Evolutionary conservation across 805 yeast species (phyloP).

Genomic region (Naumovozyma baii): DNA sequence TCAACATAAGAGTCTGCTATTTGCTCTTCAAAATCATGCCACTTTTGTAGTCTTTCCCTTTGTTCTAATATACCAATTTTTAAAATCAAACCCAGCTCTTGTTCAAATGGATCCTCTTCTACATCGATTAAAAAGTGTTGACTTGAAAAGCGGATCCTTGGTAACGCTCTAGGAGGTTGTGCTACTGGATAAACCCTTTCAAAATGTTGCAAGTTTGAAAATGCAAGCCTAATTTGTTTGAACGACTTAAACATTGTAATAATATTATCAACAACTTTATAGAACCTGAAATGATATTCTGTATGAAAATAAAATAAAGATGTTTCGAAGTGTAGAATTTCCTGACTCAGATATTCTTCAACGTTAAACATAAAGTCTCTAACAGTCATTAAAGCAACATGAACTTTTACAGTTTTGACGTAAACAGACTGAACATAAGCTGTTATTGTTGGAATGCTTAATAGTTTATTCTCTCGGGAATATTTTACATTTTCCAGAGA

Average conservation of each 20-base stretch:
- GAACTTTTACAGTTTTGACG: slow-evolving; percentile 12
- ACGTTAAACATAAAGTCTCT: slow-evolving; percentile 10
- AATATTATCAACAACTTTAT: slow-evolving; percentile 42
- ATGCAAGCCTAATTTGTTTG: slow-evolving; percentile 37
- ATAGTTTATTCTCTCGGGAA: not conserved
- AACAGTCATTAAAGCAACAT: slow-evolving; percentile 16
- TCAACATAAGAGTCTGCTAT: not conserved
- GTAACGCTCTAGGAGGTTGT: slow-evolving; percentile 29
- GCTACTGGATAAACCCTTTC: slow-evolving; percentile 19
- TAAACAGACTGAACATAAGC: slow-evolving; percentile 25
- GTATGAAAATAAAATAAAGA: slow-evolving; percentile 21
- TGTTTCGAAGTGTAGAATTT: slow-evolving; percentile 8
- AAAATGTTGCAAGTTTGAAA: slow-evolving; percentile 28
- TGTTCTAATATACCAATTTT: slow-evolving; percentile 55
- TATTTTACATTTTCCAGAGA: slow-evolving; percentile 7
- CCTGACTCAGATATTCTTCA: not conserved
- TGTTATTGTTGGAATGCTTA: slow-evolving; percentile 8
- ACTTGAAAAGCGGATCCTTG: slow-evolving; percentile 36
- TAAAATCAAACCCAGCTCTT: slow-evolving; percentile 45
- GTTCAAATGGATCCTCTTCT: slow-evolving; percentile 60
- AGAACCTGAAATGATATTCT: slow-evolving; percentile 33
- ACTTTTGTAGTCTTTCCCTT: slow-evolving; percentile 37
- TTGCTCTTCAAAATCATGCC: slow-evolving; percentile 20
- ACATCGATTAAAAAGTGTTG: slow-evolving; percentile 37
- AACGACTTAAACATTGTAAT: slow-evolving; percentile 40